Evolutionary conservation across 1,284 basidiomycete species (phyloP).

Genomic region (Apiotrichum montevideense): DNA sequence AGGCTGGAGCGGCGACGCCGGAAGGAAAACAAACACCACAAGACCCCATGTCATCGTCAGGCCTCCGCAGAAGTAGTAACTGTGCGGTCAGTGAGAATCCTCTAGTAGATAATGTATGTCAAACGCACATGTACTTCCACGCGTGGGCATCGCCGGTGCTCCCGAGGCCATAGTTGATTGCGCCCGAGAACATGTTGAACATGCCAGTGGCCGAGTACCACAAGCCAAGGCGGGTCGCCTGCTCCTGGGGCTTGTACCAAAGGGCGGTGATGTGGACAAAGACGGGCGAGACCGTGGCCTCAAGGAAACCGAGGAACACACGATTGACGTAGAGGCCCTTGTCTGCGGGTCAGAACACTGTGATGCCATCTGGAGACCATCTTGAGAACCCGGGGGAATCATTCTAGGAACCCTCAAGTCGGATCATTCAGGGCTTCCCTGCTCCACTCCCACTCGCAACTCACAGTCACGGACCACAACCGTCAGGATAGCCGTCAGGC

Average conservation of each 20-base stretch:
- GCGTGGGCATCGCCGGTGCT: conserved; percentile 41
- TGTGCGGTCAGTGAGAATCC: not conserved
- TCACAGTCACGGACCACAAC: conserved; percentile 41
- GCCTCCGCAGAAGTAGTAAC: conserved; percentile 50
- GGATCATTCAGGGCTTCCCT: no score
- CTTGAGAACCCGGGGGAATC: no score
- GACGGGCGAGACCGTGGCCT: conserved; percentile 49
- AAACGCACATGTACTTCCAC: conserved; percentile 50
- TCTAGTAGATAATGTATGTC: no score
- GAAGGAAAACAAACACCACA: conserved; percentile 47
- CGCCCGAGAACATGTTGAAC: conserved; percentile 46
- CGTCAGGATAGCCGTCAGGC: conserved; percentile 49
- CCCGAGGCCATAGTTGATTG: conserved; percentile 52
- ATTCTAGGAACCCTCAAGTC: no score
- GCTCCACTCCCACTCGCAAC: not conserved
- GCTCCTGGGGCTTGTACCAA: conserved; percentile 51
- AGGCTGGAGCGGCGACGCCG: conserved; percentile 46
- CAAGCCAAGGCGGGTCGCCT: conserved; percentile 42
- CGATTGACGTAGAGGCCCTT: conserved; percentile 50
- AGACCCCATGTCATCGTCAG: conserved; percentile 50
- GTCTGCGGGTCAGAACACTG: conserved; percentile 16
- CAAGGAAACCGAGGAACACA: conserved; percentile 48
- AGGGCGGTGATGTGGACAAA: conserved; percentile 50
- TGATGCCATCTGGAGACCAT: no score
- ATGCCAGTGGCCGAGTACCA: conserved; percentile 53